Evolutionary conservation across 768 basidiomycete genomes (phyloP), one percentile per base, ranked within the genome.

Genomic region (Leccinum fibrillosum): DNA sequence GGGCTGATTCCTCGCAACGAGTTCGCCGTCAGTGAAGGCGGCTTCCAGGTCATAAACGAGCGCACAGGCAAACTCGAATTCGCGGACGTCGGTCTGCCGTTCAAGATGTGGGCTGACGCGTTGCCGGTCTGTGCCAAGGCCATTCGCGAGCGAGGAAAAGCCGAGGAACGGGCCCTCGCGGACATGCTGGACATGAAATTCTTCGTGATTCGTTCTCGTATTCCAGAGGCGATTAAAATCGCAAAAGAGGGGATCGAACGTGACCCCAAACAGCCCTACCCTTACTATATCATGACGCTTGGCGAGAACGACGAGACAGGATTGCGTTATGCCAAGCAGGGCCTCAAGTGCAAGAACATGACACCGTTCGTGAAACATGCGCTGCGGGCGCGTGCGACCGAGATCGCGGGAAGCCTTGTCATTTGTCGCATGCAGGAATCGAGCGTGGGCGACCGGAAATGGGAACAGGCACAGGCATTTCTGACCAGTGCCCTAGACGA

Each of bases 131-230:
- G 83, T 63, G 84, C 86, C 5, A 74, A 74, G 28, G 82, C 77
- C 10, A 78, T 87, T 44, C 79, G 83, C 10, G 71, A 66, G 19
- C 75, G 69, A 56, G 76, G 77, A 5, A 72, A 71, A 17, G 70
- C 75, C 0, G 66, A 65, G 3, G 82, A 84, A 54, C 65, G 52
- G 12, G 82, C 86, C 62, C 62, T 21, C 3, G 86, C 85, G 2
- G 85, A 86, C 62, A 83, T 86, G 53, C 64, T 88, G n/a, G 83
- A 86, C 35, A 80, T 86, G 73, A 86, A 88, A 64, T 82, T 68
- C 64, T 63, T 65, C 50, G 78, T 86, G 60, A 76, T 83, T 71
- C 75, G 73, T 52, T 72, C 74, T 47, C 78, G 79, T 8, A 67
- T 82, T 21, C 68, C 72, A 0, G 79, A 83, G 2, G 84, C 84